Base-by-base conservation (phyloP, 768 basidiomycete genomes). In the Calocybe cyanea region DNA sequence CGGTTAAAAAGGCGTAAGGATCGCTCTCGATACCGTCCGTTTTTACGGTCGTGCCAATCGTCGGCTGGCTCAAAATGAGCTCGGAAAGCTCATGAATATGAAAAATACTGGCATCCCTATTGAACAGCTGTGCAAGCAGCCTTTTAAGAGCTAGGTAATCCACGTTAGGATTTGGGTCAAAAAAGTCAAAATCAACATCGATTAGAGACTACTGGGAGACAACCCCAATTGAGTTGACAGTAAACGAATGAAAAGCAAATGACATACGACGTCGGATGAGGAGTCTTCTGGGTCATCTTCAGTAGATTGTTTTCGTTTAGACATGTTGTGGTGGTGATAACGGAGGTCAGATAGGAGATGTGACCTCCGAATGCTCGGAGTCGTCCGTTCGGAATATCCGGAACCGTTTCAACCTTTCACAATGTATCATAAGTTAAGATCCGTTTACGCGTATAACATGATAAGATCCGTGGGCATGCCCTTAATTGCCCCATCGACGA, bases 141-240 rank as follows among this genome's bases (percentile, higher is more conserved):
- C 87, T 77, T 45, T 89, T 87, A 58, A 95, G 71, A 2, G 93
- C 91, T 51, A 87, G 83, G 61, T 87, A 96, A 68, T 98, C 94
- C 56, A 89, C 66, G 19, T 63, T 75, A 2, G 87, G 80, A 53
- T 88, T 85, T 5, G 90, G 82, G 62, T 90, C 85, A 74, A 90
- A 94, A 62, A 96, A 98, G 53, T 96, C 92, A 58, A 98, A 97
- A 58, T 87, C 85, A 54, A 94, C 85, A 64, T 94, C 78, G 66
- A 94, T 75, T 56, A 85, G 75, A 59, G 72, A 77, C 77, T 81
- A 69, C 66, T 66, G 40, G 54, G 50, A 21, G 37, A 49, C 6
- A 28, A 11, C 5, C 42, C 21, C 50, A 35, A 24, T 64, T 57
- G 49, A 57, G 43, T 38, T 44, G 25, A 24, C 45, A 43, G 47